A percentile compares a stretch with the other conserved stretches of the same genome.
These are phyloP conservation scores for Beta vulgaris DNA, from an alignment of 148 eudicot species.

Conservation along the genomic window DNA sequence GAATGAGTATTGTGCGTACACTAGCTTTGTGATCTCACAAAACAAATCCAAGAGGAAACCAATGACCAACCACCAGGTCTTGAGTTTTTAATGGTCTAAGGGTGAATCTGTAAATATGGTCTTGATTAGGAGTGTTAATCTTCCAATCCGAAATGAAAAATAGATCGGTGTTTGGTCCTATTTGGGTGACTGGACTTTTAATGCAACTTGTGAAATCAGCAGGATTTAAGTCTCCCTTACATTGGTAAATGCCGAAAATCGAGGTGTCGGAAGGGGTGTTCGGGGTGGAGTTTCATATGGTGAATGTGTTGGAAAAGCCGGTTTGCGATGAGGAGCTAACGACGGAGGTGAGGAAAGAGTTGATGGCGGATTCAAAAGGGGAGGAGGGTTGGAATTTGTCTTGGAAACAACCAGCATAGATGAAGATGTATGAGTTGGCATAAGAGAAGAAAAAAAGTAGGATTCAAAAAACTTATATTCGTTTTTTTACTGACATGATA, in stretches of 20 bases:
- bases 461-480: too few species aligned
- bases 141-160: too few species aligned
- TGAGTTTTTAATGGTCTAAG: too few species aligned
- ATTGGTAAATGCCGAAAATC: conserved; percentile 67
- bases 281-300: conserved; percentile 37
- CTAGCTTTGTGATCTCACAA: too few species aligned
- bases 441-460: conserved; percentile 15
- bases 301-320: conserved; percentile 42
- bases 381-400: conserved; percentile 62
- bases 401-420: conserved; percentile 70
- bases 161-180: too few species aligned
- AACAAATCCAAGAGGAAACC: too few species aligned
- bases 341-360: conserved; percentile 56
- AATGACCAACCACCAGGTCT: too few species aligned
- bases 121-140: too few species aligned
- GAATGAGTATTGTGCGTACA: too few species aligned
- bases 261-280: conserved; percentile 23
- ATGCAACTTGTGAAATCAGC: conserved; percentile 59
- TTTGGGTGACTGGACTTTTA: conserved; percentile 42
- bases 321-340: conserved; percentile 50
- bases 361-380: conserved; percentile 49
- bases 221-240: conserved; percentile 68
- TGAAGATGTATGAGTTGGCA: conserved; percentile 43
- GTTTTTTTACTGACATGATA: too few species aligned
- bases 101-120: too few species aligned